Base-by-base conservation (phyloP, 208 protist species). In the Acanthamoeba divionensis region DNA sequence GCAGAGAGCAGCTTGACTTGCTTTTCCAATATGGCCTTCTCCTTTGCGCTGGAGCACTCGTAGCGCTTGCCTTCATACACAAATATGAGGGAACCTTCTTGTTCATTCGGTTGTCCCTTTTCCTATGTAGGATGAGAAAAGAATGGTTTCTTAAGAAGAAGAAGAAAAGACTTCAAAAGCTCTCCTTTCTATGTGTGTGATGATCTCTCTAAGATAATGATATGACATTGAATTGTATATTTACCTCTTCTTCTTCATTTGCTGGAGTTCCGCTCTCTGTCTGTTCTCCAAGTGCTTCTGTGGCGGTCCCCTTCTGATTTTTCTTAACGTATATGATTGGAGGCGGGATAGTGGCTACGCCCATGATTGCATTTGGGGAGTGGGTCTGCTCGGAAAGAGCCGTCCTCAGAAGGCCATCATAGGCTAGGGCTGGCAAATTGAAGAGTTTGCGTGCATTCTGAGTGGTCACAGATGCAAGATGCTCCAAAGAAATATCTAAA, bases 31-130 rank as follows among this genome's bases (percentile, higher is more conserved):
- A 80, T 80, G 13, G 26, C 33, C 41, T 80, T 80, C 45, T 80
- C 69, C 69, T 80, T 80, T 24, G 55, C 55, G 2, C 44, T 80
- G 31, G 63, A 71, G 69, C 69, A 80, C 24, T 54, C 26, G 33
- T 80, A 80, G 45, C 45, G 21, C 69, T 80, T 80, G 69, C 45
- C 69, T n/a, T 80, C 45, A 47, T 41, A 80, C 31, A n/a, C 24
- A 47, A 80, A 80, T 18, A 15, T 44, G 2, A 41, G 36, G 36
- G 36, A 41, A 41, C 36, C 36, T 41, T 41, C 36, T 41, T 41
- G 36, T 41, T 41, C 36, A 41, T 6, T 5, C 2, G 36, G 36
- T 41, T 41, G 36, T 5, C 36, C 36, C 5, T 41, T 41, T 41
- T 41, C 36, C 36, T 41, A n/a, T 60, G 18, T 63, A 4, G 24